These are phyloP conservation scores for Gnomoniopsis smithogilvyi DNA, from an alignment of 2,329 filamentous ascomycete genomes.

Conservation along the genomic window DNA sequence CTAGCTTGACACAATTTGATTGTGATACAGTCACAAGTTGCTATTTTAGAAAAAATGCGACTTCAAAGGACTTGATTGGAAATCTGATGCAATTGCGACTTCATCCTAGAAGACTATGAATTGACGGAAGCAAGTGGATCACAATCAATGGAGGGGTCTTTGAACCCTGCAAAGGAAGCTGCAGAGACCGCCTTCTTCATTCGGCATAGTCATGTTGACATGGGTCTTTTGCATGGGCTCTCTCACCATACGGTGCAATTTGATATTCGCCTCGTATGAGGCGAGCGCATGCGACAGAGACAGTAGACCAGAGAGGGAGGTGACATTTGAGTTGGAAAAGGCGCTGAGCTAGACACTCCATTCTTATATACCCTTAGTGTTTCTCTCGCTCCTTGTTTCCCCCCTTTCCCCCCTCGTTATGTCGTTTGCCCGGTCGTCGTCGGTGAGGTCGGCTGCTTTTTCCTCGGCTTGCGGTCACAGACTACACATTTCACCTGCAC, in stretches of 20 bases:
- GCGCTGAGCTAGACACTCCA: neutral
- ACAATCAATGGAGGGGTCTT: too few relatives aligned
- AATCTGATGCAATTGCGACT: too few relatives aligned
- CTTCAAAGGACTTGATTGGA: too few relatives aligned
- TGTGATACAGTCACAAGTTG: too few relatives aligned
- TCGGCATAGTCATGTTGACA: neutral
- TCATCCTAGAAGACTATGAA: too few relatives aligned
- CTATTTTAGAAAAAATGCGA: too few relatives aligned
- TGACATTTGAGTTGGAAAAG: neutral
- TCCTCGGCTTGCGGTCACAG: constrained; percentile 1
- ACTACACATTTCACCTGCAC: neutral
- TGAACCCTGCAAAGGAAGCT: neutral
- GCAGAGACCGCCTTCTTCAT: neutral
- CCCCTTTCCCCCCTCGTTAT: constrained; percentile 5
- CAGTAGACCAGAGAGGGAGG: neutral
- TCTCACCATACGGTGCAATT: neutral
- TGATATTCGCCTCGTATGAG: neutral
- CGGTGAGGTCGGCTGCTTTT: constrained; percentile 14
- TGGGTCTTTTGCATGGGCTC: neutral
- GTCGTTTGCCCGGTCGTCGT: constrained; percentile 15
- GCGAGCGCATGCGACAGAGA: neutral
- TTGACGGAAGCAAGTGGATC: too few relatives aligned
- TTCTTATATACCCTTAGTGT: neutral
- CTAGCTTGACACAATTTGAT: too few relatives aligned
- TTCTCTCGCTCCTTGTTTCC: neutral